Percentiles rank a stretch among this genome's conserved stretches.
Conservation (phyloP, 2,329 filamentous ascomycete genomes). For the Arthrobotrys megalospora region DNA sequence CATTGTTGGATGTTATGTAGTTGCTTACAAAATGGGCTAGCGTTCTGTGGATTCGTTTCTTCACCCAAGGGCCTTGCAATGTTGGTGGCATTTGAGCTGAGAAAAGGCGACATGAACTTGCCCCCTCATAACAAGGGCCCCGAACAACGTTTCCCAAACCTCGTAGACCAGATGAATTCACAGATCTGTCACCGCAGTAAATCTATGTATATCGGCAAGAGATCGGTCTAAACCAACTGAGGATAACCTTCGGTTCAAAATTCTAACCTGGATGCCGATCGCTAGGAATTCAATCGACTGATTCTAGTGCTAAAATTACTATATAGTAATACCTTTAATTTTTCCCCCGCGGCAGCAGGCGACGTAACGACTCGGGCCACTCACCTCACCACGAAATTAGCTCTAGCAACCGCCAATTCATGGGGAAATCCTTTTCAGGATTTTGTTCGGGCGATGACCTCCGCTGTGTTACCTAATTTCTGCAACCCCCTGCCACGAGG, state of each 20-base stretch:
- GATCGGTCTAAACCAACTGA: no score
- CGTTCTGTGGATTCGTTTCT: background rate
- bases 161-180: background rate
- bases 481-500: conserved; percentile 11
- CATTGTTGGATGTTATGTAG: background rate
- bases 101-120: background rate
- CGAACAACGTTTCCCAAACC: background rate
- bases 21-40: background rate
- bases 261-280: background rate
- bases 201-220: background rate
- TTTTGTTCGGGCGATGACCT: background rate
- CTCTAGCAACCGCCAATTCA: background rate
- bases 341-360: conserved; percentile 18
- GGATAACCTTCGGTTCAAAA: background rate
- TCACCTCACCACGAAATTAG: background rate
- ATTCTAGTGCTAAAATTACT: background rate
- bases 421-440: background rate
- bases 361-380: conserved; percentile 29
- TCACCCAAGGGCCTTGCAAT: background rate
- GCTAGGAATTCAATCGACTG: background rate
- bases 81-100: background rate
- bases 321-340: background rate
- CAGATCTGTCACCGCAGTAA: background rate
- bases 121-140: no score
- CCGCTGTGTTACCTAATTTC: background rate